These are phyloP conservation scores for Golubevia pallescens DNA, from an alignment of 1,284 basidiomycete species.

Conservation along the genomic window DNA sequence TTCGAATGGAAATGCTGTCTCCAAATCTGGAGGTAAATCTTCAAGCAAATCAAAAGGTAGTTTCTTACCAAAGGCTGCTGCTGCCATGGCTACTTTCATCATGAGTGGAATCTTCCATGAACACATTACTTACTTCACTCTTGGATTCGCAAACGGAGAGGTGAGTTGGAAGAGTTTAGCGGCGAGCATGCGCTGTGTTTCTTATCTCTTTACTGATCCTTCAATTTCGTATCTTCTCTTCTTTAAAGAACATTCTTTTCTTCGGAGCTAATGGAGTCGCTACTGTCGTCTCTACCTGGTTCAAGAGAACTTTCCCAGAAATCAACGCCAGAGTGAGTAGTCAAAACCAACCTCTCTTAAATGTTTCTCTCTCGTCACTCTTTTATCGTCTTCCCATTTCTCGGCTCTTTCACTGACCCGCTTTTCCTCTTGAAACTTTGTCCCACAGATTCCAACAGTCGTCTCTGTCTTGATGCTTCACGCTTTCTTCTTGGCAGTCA, in stretches of 20 bases:
- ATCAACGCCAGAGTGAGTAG: slow-evolving; percentile 16
- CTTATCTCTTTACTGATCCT: no score
- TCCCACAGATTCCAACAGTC: slow-evolving; percentile 36
- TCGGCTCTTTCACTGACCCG: no score
- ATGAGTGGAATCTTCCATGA: slow-evolving; percentile 53
- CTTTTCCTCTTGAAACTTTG: no score
- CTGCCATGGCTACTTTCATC: slow-evolving; percentile 53
- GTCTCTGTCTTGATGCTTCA: slow-evolving; percentile 43
- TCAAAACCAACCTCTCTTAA: no score
- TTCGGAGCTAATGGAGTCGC: slow-evolving; percentile 55
- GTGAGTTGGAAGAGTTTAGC: slow-evolving; percentile 1
- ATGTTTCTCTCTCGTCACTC: no score
- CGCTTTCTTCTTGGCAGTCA: slow-evolving; percentile 37
- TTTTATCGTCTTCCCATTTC: no score
- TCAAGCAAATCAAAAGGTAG: no score
- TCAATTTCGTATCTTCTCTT: not conserved
- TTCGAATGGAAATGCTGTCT: no score
- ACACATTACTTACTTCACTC: slow-evolving; percentile 52
- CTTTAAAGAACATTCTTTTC: slow-evolving; percentile 35
- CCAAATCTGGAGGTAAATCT: no score
- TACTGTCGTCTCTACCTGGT: slow-evolving; percentile 48
- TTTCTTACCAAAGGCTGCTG: slow-evolving; percentile 47
- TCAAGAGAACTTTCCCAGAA: slow-evolving; percentile 41
- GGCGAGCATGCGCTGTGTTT: no score
- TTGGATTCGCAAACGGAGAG: slow-evolving; percentile 48